Evolutionary conservation across 768 basidiomycete genomes (phyloP), one percentile per base, ranked within the genome.

Genomic region (Tricholoma matsutake): DNA sequence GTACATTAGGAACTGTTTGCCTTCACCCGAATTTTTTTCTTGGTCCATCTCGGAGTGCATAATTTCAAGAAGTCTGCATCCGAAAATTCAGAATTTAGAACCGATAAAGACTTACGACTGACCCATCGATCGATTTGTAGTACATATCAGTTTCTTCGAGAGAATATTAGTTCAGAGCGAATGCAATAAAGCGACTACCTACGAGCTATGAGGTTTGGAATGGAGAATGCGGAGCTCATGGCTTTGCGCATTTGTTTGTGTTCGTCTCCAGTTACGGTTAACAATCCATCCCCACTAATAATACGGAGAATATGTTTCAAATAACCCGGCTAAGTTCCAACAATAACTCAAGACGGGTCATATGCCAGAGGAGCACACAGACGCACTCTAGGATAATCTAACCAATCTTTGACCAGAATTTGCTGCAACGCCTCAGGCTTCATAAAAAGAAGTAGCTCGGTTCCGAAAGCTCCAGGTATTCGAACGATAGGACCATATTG

Each of bases 161-260:
- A 43, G 55, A 43, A 8, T 20, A 7, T 28, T 25, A 49, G 25
- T 10, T 9, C n/a, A 13, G 16, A 3, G 25, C n/a, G 3, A 25
- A 16, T 11, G 31, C 43, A 6, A 14, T 25, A 16, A 43, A 25
- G 6, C 10, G 32, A 34, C 45, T 45, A 65, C 76, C 39, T 62
- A 78, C 76, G 75, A 39, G 75, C 70, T 63, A 69, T 73, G 14
- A 79, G 71, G 59, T 73, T 82, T 2, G 76, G 70, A 25, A 83
- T 72, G 0, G 81, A 81, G 64, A 84, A 83, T 0, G 82, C 82
- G 0, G 82, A 81, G 56, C 80, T 82, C 79, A 84, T 81, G 1
- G 74, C 73, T 63, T 76, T 81, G 35, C 80, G 78, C 79, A 83
- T 80, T 54, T 75, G 75, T 62, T 75, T 81, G 64, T 83, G 81